Conservation (phyloP, 495 filamentous ascomycete genomes). For the Podospora fimiseda region DNA sequence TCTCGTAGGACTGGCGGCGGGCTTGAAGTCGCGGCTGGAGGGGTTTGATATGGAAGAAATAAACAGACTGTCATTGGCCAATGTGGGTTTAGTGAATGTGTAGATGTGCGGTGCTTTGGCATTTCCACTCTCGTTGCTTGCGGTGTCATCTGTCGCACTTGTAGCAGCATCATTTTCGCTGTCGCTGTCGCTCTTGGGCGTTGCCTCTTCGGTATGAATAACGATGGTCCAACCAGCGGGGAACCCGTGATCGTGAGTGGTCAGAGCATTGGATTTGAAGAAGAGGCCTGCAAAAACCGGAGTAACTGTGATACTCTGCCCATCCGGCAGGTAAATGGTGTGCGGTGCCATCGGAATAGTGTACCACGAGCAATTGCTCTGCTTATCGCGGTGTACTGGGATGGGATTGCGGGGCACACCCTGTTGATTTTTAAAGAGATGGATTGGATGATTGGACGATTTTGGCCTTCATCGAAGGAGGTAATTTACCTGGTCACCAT, state of each 20-base stretch:
- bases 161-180: constrained; percentile 14
- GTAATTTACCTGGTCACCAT: not conserved
- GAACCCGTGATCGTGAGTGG: constrained; percentile 59
- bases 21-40: constrained; percentile 69
- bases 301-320: constrained; percentile 69
- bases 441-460: not conserved
- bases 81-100: constrained; percentile 64
- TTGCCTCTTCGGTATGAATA: constrained; percentile 55
- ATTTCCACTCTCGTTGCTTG: constrained; percentile 17
- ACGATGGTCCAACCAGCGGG: constrained; percentile 86
- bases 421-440: not conserved
- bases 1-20: constrained; percentile 68
- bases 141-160: not conserved
- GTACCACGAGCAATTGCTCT: not conserved
- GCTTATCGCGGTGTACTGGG: not conserved
- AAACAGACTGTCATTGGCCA: constrained; percentile 74
- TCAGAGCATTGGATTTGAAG: constrained; percentile 78
- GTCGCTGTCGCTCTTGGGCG: constrained; percentile 10
- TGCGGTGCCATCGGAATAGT: constrained; percentile 32
- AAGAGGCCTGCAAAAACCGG: constrained; percentile 82
- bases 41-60: constrained; percentile 87
- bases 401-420: constrained; percentile 1
- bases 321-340: constrained; percentile 69
- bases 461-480: not conserved
- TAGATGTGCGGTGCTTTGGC: constrained; percentile 52